A percentile compares a stretch with the other conserved stretches of the same genome.
phyloP scores from a whole-genome alignment of 352 stramenopile species.

The Globisporangium acanthophoron region DNA sequence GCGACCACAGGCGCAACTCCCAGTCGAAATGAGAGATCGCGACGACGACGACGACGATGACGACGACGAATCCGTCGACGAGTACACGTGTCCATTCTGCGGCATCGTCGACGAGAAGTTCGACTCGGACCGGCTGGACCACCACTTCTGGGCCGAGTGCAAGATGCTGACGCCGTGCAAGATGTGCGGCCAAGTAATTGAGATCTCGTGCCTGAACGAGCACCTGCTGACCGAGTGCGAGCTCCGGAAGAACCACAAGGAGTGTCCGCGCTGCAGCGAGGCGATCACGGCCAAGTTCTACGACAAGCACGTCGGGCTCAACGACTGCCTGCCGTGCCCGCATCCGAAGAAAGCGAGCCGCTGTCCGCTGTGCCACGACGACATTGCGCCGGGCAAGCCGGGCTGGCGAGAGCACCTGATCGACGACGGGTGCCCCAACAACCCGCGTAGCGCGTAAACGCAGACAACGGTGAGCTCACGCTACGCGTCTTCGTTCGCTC shows the following conservation, averaged over 20 bases:
- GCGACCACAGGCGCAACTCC: slow-evolving; percentile 12
- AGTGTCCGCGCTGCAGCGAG: slow-evolving; percentile 77
- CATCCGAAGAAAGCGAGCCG: slow-evolving; percentile 59
- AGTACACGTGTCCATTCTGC: slow-evolving; percentile 91
- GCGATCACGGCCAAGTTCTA: slow-evolving; percentile 83
- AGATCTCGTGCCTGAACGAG: slow-evolving; percentile 87
- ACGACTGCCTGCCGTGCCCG: slow-evolving; percentile 60
- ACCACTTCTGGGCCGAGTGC: slow-evolving; percentile 92
- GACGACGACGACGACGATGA: slow-evolving; percentile 35
- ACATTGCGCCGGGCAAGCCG: slow-evolving; percentile 55
- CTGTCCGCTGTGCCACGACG: slow-evolving; percentile 80
- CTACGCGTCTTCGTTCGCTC: not conserved
- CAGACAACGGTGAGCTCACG: not conserved
- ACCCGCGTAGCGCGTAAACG: slow-evolving; percentile 41
- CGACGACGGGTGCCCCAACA: slow-evolving; percentile 66
- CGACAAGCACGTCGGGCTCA: slow-evolving; percentile 70
- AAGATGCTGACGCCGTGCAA: slow-evolving; percentile 90
- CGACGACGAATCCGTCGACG: slow-evolving; percentile 68
- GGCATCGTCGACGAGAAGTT: slow-evolving; percentile 83
- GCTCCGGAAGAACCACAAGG: slow-evolving; percentile 72
- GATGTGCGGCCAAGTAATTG: slow-evolving; percentile 92
- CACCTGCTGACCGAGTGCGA: slow-evolving; percentile 89
- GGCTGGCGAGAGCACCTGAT: slow-evolving; percentile 71
- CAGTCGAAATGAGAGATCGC: slow-evolving; percentile 21
- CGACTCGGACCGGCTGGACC: slow-evolving; percentile 85